A percentile compares a stretch with the other conserved stretches of the same genome.
Evolutionary conservation across 352 stramenopile species (phyloP).

Genomic region (Globisporangium mamillatum): DNA sequence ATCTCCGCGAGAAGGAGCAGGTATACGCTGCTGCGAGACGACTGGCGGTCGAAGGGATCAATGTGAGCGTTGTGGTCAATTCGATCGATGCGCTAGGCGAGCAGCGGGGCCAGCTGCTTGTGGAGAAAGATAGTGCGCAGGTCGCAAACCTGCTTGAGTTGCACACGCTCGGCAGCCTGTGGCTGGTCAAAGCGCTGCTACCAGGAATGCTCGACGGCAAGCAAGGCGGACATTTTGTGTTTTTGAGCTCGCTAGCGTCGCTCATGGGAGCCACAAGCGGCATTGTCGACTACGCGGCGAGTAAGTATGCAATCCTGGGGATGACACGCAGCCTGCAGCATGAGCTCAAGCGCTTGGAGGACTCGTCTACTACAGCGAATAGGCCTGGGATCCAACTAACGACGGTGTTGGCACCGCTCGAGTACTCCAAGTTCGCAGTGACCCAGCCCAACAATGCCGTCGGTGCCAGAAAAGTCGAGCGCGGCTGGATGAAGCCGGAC

Average conservation of each 20-base stretch:
- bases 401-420: constrained; percentile 14
- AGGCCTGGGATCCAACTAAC: constrained; percentile 10
- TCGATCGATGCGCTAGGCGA: constrained; percentile 6
- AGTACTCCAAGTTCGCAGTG: constrained; percentile 8
- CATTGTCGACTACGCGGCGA: constrained; percentile 19
- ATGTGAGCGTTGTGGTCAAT: constrained; percentile 18
- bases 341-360: constrained; percentile 12
- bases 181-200: constrained; percentile 18
- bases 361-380: not conserved
- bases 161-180: constrained; percentile 13
- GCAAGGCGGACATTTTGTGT: constrained; percentile 18
- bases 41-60: not conserved
- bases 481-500: constrained; percentile 18
- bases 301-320: constrained; percentile 18
- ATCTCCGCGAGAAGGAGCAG: constrained; percentile 12
- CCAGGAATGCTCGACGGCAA: constrained; percentile 12
- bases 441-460: not conserved
- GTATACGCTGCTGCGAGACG: not conserved
- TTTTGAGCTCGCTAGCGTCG: constrained; percentile 17
- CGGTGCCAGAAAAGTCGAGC: constrained; percentile 3
- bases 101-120: not conserved
- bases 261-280: constrained; percentile 6
- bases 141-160: constrained; percentile 8
- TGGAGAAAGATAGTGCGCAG: constrained; percentile 1
- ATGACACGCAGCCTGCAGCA: constrained; percentile 10